phyloP scores from a whole-genome alignment of 1,284 basidiomycete species.

The Ganoderma resinaceum region DNA sequence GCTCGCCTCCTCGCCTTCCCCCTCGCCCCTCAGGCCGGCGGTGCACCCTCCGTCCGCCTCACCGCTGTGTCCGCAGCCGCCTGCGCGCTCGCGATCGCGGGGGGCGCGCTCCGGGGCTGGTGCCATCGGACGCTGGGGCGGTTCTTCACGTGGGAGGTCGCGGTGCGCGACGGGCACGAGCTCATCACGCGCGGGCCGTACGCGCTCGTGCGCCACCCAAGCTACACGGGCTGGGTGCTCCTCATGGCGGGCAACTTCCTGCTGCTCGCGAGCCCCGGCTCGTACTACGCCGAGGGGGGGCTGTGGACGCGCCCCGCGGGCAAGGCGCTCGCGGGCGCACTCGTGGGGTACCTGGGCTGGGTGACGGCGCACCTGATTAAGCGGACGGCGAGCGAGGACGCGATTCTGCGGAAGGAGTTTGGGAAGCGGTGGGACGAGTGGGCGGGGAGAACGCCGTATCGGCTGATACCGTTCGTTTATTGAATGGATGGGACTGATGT shows the following conservation, averaged over 20 bases:
- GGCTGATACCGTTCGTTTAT: constrained; percentile 23
- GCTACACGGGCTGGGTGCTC: constrained; percentile 21
- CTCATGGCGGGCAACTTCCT: constrained; percentile 12
- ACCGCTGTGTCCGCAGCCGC: constrained; percentile 2
- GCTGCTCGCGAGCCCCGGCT: constrained; percentile 4
- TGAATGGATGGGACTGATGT: constrained; percentile 5
- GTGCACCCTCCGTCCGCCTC: neutral
- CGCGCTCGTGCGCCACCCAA: constrained; percentile 30
- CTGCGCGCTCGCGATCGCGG: constrained; percentile 9
- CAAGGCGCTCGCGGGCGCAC: neutral
- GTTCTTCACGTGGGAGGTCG: constrained; percentile 24
- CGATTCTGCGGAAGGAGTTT: constrained; percentile 25
- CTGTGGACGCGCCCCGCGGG: neutral
- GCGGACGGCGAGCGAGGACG: constrained; percentile 24
- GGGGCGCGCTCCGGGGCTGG: constrained; percentile 15
- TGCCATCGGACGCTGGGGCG: constrained; percentile 18
- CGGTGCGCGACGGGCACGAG: constrained; percentile 20
- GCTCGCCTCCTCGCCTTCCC: constrained; percentile 8
- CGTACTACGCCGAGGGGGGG: constrained; percentile 9
- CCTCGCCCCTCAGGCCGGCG: neutral
- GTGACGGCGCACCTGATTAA: constrained; percentile 16
- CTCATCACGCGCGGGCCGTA: constrained; percentile 30
- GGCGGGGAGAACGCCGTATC: constrained; percentile 28
- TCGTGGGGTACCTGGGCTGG: neutral
- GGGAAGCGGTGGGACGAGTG: constrained; percentile 31